phyloP scores from a whole-genome alignment of 2,329 filamentous ascomycete species.

The Leptographium procerum region DNA sequence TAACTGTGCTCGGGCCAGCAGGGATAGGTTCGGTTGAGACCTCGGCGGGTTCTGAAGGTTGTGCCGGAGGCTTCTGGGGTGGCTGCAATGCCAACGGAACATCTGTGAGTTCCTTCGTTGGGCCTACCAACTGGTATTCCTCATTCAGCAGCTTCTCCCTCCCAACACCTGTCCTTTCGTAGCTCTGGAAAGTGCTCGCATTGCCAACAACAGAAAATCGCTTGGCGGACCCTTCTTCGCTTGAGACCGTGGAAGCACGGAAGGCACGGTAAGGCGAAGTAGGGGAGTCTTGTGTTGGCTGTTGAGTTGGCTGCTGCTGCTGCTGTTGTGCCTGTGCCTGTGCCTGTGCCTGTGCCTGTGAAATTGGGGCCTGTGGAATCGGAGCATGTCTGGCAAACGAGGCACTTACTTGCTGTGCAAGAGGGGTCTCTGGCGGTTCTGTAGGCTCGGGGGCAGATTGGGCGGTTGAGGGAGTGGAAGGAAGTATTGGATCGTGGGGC shows the following conservation, averaged over 20 bases:
- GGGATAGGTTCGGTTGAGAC: background rate
- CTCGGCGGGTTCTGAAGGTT: background rate
- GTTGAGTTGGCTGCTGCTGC: background rate
- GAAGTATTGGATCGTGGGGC: conserved; percentile 19
- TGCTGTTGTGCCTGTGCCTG: background rate
- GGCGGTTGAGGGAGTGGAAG: conserved; percentile 4
- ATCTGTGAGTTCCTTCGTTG: background rate
- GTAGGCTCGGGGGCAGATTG: background rate
- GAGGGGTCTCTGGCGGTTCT: background rate
- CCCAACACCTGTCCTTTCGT: background rate
- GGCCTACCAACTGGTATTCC: background rate
- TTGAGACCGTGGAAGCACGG: background rate
- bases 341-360: too few relatives aligned
- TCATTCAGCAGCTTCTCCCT: background rate
- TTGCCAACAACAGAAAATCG: conserved; percentile 10
- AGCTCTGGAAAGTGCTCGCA: conserved; percentile 9
- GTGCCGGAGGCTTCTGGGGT: background rate
- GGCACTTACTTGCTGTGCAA: background rate
- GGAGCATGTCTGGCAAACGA: background rate
- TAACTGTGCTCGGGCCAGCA: background rate
- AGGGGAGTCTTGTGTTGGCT: background rate
- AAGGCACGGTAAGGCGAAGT: conserved; percentile 3
- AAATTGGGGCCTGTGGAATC: too few relatives aligned
- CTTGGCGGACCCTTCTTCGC: background rate
- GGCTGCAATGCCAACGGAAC: background rate